Conservation (phyloP, 1,284 basidiomycete genomes). For the Irpex lacteus region DNA sequence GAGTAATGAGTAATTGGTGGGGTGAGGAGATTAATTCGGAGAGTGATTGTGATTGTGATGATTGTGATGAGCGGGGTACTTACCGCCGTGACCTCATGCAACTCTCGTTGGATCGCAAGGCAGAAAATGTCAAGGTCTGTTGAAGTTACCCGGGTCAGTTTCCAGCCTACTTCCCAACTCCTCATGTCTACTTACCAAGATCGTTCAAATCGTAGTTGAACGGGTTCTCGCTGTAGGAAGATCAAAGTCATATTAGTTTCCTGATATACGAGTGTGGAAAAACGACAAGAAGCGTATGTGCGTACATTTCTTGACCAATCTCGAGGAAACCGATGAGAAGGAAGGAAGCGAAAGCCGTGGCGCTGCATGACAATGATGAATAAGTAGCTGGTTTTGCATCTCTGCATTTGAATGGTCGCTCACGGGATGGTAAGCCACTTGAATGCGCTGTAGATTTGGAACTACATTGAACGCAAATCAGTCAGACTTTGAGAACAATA, state of each 20-base stretch:
- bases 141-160: neutral
- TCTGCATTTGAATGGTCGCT: constrained; percentile 14
- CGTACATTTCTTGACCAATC: constrained; percentile 67
- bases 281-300: constrained; percentile 9
- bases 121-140: constrained; percentile 66
- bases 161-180: too few relatives aligned
- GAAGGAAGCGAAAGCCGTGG: constrained; percentile 60
- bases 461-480: constrained; percentile 28
- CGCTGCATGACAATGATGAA: constrained; percentile 23
- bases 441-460: constrained; percentile 57
- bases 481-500: neutral
- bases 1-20: too few relatives aligned
- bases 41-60: too few relatives aligned
- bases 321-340: constrained; percentile 67
- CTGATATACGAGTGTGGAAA: neutral
- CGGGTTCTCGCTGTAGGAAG: constrained; percentile 52
- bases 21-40: too few relatives aligned
- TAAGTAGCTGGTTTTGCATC: constrained; percentile 3
- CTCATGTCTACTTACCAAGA: constrained; percentile 39
- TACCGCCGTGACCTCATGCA: constrained; percentile 69
- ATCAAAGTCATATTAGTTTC: neutral
- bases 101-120: constrained; percentile 55
- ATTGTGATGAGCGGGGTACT: too few relatives aligned
- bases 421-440: constrained; percentile 54
- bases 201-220: constrained; percentile 71